Conservation (phyloP, 176 grass and related monocot genomes). For the Melocanna baccifera region DNA sequence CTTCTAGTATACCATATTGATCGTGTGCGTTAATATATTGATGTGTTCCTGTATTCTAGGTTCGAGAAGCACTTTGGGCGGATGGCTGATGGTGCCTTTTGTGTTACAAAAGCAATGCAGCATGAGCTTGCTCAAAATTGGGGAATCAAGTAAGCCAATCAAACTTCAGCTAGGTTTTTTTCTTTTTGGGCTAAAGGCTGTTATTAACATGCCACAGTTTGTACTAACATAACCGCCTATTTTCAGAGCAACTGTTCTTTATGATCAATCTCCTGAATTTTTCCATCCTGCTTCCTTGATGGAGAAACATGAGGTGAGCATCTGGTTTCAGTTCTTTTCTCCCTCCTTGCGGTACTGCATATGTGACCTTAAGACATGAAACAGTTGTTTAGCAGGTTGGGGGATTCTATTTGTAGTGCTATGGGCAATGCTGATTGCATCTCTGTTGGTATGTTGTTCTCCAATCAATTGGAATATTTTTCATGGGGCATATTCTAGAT, state of each 20-base stretch:
- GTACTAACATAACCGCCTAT: constrained; percentile 19
- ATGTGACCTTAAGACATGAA: constrained; percentile 31
- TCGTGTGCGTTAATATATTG: constrained; percentile 20
- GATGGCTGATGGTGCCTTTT: constrained; percentile 82
- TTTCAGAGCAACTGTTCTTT: constrained; percentile 86
- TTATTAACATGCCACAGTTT: not conserved
- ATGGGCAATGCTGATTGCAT: constrained; percentile 71
- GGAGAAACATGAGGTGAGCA: constrained; percentile 79
- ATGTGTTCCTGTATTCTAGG: constrained; percentile 41
- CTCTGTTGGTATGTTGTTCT: constrained; percentile 59
- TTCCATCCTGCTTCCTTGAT: constrained; percentile 75
- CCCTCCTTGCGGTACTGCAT: constrained; percentile 13
- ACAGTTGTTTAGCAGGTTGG: constrained; percentile 89
- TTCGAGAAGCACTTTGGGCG: constrained; percentile 85
- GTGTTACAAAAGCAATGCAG: constrained; percentile 95
- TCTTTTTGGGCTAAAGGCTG: not conserved
- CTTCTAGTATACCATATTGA: constrained; percentile 13
- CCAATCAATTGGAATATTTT: constrained; percentile 22
- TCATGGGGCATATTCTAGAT: constrained; percentile 7
- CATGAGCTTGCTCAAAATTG: constrained; percentile 98
- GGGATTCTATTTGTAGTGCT: constrained; percentile 54
- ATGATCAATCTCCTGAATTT: constrained; percentile 97
- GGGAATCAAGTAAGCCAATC: constrained; percentile 68
- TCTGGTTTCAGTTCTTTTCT: not conserved
- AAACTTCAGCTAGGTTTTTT: constrained; percentile 7